Percentiles rank a stretch among this genome's conserved stretches.
Conservation (phyloP, 2,329 filamentous ascomycete genomes). For the Aspergillus aculeatus region DNA sequence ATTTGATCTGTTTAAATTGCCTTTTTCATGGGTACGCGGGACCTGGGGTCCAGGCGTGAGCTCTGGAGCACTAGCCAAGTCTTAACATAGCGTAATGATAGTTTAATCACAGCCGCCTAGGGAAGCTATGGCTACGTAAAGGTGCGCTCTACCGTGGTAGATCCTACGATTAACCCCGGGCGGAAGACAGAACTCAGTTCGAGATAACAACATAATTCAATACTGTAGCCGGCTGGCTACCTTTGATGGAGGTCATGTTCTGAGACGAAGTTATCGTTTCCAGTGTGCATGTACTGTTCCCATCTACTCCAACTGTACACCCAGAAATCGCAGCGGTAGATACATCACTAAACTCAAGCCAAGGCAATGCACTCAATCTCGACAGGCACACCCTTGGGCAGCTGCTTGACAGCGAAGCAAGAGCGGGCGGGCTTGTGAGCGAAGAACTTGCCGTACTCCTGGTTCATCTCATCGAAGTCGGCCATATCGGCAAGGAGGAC, state of each 20-base stretch:
- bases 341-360: slow-evolving; percentile 30
- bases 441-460: slow-evolving; percentile 70
- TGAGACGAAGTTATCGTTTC: background rate
- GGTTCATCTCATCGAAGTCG: slow-evolving; percentile 79
- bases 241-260: background rate
- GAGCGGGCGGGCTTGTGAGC: slow-evolving; percentile 61
- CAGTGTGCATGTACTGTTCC: background rate
- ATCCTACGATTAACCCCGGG: background rate
- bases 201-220: background rate
- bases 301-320: background rate
- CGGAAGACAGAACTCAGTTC: background rate
- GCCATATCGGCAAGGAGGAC: slow-evolving; percentile 92
- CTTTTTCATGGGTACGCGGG: background rate
- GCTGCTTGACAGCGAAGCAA: slow-evolving; percentile 62
- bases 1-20: background rate
- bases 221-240: too few relatives aligned
- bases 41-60: background rate
- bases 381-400: slow-evolving; percentile 63
- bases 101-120: slow-evolving; percentile 2
- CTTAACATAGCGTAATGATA: background rate
- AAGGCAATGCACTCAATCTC: slow-evolving; percentile 66
- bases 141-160: background rate
- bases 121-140: background rate
- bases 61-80: background rate
- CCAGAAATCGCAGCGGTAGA: background rate